Base-by-base conservation (phyloP, 2,329 filamentous ascomycete genomes). In the Fusarium irregulare region DNA sequence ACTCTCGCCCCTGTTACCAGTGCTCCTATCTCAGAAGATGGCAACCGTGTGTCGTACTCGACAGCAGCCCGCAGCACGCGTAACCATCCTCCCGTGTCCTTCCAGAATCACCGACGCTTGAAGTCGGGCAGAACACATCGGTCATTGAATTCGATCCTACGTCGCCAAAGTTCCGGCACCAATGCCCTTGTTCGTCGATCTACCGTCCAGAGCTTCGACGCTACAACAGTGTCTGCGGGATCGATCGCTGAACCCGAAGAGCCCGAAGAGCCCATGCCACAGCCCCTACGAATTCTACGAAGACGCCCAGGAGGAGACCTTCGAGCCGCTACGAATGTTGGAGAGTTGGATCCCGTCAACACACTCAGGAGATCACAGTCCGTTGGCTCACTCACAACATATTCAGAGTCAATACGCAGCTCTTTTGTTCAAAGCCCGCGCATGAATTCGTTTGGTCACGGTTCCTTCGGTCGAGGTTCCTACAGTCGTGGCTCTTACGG, bases 261-360 rank as follows among this genome's bases (percentile, higher is more conserved):
- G 9, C 81, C 68, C 9, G 74, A 64, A 55, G 64, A 69, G 11
- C 53, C 83, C 4, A 77, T 84, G 49, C 84, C 86, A 2, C 80
- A 81, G 21, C 88, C 88, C n/a, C 80, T 87, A 9, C 87, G 90
- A 46, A 84, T 91, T 44, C 84, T 96, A 66, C 86, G 93, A 64
- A 85, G 93, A 76, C 86, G 90, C 16, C 93, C 92, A 9, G 93
- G 92, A 49, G 92, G 93, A 34, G 89, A 95, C 77, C 80, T 96
- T 49, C 87, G 91, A 66, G 91, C 89, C 18, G 91, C 88, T 40
- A 86, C 85, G 20, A 91, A 90, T 63, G 87, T 91, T 30, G 86
- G 87, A 42, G 90, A 92, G 32, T 77, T 90, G 6, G 87, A 90
- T 47, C 76, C 80, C 11, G 75, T 80, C 16, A 41, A 53, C 23